A percentile compares a stretch with the other conserved stretches of the same genome.
These are phyloP conservation scores for Vitis hybrid DNA, from an alignment of 177 flowering plant species.

Conservation along the genomic window DNA sequence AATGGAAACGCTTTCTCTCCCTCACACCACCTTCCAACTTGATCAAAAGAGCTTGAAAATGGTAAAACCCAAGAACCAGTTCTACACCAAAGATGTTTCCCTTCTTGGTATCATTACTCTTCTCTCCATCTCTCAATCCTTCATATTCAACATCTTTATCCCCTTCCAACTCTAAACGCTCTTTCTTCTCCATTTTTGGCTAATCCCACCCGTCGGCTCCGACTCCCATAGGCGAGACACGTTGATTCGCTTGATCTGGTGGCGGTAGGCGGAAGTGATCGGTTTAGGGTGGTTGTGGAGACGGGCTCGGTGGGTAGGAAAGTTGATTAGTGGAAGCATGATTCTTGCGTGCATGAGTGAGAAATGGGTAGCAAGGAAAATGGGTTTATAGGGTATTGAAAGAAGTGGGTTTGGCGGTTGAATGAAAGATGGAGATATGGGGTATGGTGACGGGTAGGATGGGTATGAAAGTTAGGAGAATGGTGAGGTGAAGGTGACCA, in stretches of 20 bases:
- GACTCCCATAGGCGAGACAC: slow-evolving; percentile 11
- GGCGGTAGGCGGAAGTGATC: slow-evolving; percentile 7
- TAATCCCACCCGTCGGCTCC: slow-evolving; percentile 12
- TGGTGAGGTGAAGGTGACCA: no score
- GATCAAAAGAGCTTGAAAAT: slow-evolving; percentile 10
- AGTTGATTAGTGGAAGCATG: no score
- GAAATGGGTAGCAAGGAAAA: no score
- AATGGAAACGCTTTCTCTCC: slow-evolving; percentile 42
- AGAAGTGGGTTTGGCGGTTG: no score
- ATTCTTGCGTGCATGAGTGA: no score
- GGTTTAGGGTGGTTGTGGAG: background rate
- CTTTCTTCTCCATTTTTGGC: slow-evolving; percentile 4
- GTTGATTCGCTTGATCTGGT: slow-evolving; percentile 27
- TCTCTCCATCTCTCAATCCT: slow-evolving; percentile 2
- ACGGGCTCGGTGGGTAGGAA: background rate
- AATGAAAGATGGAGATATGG: no score
- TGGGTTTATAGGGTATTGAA: no score
- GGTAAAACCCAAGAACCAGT: slow-evolving; percentile 11
- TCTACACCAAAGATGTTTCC: slow-evolving; percentile 21
- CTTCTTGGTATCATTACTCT: slow-evolving; percentile 28
- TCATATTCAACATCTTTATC: slow-evolving; percentile 1
- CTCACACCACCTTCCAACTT: slow-evolving; percentile 42
- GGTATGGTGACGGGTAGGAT: no score
- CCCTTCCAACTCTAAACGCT: slow-evolving; percentile 15
- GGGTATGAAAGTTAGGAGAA: no score